Percentiles rank a stretch among this genome's conserved stretches.
Conservation (phyloP, 2,329 filamentous ascomycete genomes). For the Stachybotrys chlorohalonatus region DNA sequence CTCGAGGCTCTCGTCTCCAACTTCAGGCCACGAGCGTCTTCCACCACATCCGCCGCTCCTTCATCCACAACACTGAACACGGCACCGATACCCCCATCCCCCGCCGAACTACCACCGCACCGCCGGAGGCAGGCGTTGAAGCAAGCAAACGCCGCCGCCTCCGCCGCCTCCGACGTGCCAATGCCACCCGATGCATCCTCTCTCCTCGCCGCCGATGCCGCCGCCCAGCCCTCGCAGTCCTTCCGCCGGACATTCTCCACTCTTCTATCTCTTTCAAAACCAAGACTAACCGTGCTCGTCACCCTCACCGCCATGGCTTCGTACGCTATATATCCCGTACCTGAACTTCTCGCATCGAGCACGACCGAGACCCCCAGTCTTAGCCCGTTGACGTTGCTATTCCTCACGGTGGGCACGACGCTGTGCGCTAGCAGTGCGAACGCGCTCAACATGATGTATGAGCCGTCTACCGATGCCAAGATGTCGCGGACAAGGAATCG, state of each 20-base stretch:
- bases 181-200: conserved; percentile 45
- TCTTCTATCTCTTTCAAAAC: conserved; percentile 89
- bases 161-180: conserved; percentile 12
- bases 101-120: conserved; percentile 21
- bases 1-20: conserved; percentile 22
- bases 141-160: not conserved
- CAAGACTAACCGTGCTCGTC: conserved; percentile 83
- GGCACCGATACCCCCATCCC: conserved; percentile 10
- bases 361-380: conserved; percentile 65
- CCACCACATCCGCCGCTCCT: conserved; percentile 12
- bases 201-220: conserved; percentile 42
- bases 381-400: conserved; percentile 82
- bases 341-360: conserved; percentile 67
- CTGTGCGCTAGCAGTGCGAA: conserved; percentile 89
- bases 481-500: conserved; percentile 92
- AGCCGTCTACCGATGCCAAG: conserved; percentile 78
- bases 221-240: conserved; percentile 39
- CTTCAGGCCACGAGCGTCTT: conserved; percentile 17
- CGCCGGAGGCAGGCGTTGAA: conserved; percentile 23
- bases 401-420: conserved; percentile 82
- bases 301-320: conserved; percentile 84
- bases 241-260: conserved; percentile 62
- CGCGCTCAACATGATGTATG: conserved; percentile 94
- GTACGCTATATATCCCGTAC: conserved; percentile 89
- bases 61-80: conserved; percentile 8